A percentile compares a stretch with the other conserved stretches of the same genome.
These are phyloP conservation scores for Xylariaceae sp. DNA, from an alignment of 2,329 filamentous ascomycete species.

Conservation along the genomic window DNA sequence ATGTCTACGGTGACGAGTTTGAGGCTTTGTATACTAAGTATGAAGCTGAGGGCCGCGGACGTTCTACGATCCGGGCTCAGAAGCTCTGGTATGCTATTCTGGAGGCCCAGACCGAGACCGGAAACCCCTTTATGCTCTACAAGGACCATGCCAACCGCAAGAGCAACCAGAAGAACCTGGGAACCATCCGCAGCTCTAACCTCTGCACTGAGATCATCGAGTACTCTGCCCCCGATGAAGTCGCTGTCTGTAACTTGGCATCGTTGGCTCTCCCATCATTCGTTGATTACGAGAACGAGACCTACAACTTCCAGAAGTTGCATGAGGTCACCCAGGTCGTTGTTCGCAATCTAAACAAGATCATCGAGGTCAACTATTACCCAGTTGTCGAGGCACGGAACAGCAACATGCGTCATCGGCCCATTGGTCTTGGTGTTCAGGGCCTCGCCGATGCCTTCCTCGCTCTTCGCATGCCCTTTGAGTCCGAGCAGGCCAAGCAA, in stretches of 20 bases:
- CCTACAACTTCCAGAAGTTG: conserved; percentile 94
- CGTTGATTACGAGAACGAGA: conserved; percentile 79
- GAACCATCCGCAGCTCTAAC: conserved; percentile 97
- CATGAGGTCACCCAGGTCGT: conserved; percentile 93
- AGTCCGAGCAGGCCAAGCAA: conserved; percentile 88
- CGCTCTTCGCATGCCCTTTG: conserved; percentile 92
- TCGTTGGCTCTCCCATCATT: conserved; percentile 89
- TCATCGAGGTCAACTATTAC: conserved; percentile 98
- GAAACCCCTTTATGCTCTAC: conserved; percentile 99
- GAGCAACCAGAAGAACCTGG: conserved; percentile 99
- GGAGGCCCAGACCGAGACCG: conserved; percentile 97
- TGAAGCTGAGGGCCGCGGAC: conserved; percentile 81
- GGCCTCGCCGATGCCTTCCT: conserved; percentile 98
- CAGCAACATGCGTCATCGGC: conserved; percentile 96
- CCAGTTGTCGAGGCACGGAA: conserved; percentile 90
- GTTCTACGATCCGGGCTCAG: conserved; percentile 91
- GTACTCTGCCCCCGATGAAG: conserved; percentile 95
- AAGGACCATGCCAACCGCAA: conserved; percentile 98
- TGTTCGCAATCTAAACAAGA: conserved; percentile 93
- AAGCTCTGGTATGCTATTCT: conserved; percentile 99
- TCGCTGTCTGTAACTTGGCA: conserved; percentile 96
- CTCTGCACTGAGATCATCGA: conserved; percentile 98
- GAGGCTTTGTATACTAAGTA: conserved; percentile 93
- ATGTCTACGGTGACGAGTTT: conserved; percentile 97
- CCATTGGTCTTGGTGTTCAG: conserved; percentile 94